Conservation (phyloP, 768 basidiomycete species). For the Suillus lakei region DNA sequence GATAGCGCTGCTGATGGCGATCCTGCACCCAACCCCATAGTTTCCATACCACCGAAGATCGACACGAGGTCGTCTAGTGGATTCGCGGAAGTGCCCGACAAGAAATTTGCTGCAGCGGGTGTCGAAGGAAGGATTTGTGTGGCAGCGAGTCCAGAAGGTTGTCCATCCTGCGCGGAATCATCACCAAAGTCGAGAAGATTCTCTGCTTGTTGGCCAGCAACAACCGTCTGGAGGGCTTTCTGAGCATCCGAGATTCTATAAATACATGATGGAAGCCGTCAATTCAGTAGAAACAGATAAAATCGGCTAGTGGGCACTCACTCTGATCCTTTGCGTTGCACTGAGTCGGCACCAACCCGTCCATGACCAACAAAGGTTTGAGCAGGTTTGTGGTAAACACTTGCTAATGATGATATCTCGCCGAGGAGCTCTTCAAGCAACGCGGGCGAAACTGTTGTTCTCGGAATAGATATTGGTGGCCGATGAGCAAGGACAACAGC, state of each 20-base stretch:
- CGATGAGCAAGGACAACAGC: constrained; percentile 88
- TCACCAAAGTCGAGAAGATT: constrained; percentile 96
- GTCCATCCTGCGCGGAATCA: constrained; percentile 56
- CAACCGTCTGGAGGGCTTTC: constrained; percentile 91
- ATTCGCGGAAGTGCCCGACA: constrained; percentile 83
- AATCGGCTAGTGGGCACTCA: constrained; percentile 37
- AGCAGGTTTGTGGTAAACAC: constrained; percentile 96
- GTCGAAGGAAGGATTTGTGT: constrained; percentile 74
- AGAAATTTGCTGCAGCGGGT: constrained; percentile 73
- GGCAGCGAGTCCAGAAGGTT: constrained; percentile 79
- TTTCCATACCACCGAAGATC: constrained; percentile 72
- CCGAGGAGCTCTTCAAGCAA: constrained; percentile 90
- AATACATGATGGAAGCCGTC: background rate
- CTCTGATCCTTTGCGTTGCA: constrained; percentile 69
- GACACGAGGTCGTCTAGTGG: constrained; percentile 94
- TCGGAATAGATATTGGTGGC: constrained; percentile 92
- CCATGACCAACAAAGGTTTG: constrained; percentile 96
- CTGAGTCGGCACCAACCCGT: constrained; percentile 80
- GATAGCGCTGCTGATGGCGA: constrained; percentile 19
- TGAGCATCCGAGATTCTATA: constrained; percentile 65
- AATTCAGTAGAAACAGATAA: background rate
- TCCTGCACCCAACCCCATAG: constrained; percentile 22
- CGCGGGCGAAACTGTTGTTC: constrained; percentile 86
- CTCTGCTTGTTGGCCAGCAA: constrained; percentile 90
- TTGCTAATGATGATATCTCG: constrained; percentile 88